Conservation (phyloP, 768 basidiomycete genomes). For the Russula emetica region DNA sequence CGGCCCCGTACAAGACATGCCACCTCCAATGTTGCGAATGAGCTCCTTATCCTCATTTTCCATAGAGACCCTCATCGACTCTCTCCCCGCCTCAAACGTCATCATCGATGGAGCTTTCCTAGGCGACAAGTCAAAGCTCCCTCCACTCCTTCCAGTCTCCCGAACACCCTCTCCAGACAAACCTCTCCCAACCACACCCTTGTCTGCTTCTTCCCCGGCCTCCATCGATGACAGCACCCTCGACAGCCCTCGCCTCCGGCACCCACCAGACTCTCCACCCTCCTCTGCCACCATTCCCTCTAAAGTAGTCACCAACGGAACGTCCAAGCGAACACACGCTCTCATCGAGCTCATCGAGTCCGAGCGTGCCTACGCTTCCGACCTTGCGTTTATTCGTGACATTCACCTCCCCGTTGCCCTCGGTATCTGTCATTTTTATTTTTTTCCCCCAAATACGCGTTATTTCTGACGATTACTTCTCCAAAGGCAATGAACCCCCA, state of each 20-base stretch:
- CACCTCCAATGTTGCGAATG: constrained; percentile 29
- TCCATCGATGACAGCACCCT: constrained; percentile 22
- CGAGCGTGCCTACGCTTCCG: constrained; percentile 79
- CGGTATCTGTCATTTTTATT: constrained; percentile 43
- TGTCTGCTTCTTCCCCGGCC: constrained; percentile 26
- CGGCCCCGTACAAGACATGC: constrained; percentile 27
- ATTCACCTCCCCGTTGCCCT: constrained; percentile 76
- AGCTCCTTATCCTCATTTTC: constrained; percentile 33
- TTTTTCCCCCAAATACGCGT: not conserved
- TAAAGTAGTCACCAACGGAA: constrained; percentile 31
- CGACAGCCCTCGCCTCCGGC: constrained; percentile 15
- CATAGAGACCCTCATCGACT: constrained; percentile 23
- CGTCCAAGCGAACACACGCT: constrained; percentile 70
- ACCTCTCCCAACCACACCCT: constrained; percentile 35
- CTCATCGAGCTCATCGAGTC: constrained; percentile 73
- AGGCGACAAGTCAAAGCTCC: constrained; percentile 18
- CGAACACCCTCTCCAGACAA: constrained; percentile 34
- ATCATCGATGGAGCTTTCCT: constrained; percentile 28
- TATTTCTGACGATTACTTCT: constrained; percentile 5
- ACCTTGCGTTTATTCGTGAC: constrained; percentile 71
- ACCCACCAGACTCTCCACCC: constrained; percentile 23
- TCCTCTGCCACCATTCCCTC: constrained; percentile 22
- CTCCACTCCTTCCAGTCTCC: constrained; percentile 11
- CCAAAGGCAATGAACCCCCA: constrained; percentile 40
- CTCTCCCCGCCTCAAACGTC: not conserved